Percentiles rank a stretch among this genome's conserved stretches.
phyloP scores from a whole-genome alignment of 495 filamentous ascomycete genomes.

The Penicillium ochrochloron region DNA sequence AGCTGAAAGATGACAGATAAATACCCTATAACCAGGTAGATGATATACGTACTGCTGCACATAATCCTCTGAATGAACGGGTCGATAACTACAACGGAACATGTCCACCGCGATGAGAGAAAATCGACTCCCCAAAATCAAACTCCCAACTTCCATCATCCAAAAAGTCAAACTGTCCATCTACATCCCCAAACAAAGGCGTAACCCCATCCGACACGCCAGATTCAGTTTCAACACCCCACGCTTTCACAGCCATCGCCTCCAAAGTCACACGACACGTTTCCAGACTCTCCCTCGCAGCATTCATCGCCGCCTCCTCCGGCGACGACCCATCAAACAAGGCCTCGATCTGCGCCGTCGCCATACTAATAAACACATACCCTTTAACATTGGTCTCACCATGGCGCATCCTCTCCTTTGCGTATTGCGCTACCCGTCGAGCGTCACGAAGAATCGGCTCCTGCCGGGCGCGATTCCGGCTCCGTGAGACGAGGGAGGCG shows the following conservation, averaged over 20 bases:
- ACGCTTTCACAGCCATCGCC: slow-evolving; percentile 1
- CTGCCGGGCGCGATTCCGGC: slow-evolving; percentile 33
- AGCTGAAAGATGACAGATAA: neutral
- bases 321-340: neutral
- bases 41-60: neutral
- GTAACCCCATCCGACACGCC: slow-evolving; percentile 2
- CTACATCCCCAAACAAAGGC: neutral
- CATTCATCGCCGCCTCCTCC: neutral
- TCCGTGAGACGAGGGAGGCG: slow-evolving; percentile 26
- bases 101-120: neutral
- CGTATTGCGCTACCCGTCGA: slow-evolving; percentile 36
- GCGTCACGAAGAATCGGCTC: slow-evolving; percentile 41
- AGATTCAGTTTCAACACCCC: neutral
- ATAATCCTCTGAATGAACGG: neutral
- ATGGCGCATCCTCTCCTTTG: slow-evolving; percentile 43
- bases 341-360: slow-evolving; percentile 23
- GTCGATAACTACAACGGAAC: neutral
- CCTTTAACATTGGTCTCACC: slow-evolving; percentile 58
- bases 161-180: slow-evolving; percentile 3
- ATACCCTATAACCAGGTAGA: neutral
- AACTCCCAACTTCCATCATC: slow-evolving; percentile 4
- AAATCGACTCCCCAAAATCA: slow-evolving; percentile 1
- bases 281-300: slow-evolving; percentile 1
- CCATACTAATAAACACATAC: slow-evolving; percentile 52
- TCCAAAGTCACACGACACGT: neutral